Evolutionary conservation across 495 filamentous ascomycete species (phyloP).

Genomic region (Penicillium simplicissimum): DNA sequence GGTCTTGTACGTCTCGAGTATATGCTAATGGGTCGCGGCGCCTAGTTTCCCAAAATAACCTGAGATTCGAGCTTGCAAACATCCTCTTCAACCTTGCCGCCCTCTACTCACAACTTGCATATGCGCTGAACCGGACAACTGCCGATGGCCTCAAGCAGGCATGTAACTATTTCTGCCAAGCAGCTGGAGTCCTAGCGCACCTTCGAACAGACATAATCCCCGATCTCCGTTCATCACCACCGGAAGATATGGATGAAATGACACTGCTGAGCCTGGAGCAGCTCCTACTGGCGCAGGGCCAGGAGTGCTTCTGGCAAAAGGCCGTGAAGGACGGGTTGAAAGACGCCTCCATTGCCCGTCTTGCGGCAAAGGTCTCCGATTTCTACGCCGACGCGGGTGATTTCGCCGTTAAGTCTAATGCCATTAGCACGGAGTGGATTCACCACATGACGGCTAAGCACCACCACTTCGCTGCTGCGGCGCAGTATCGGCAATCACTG

Average conservation of each 20-base stretch:
- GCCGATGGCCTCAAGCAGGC: conserved; percentile 83
- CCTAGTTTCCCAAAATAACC: conserved; percentile 78
- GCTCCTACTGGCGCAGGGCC: conserved; percentile 84
- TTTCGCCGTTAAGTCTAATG: conserved; percentile 80
- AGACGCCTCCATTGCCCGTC: conserved; percentile 84
- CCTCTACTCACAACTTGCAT: conserved; percentile 89
- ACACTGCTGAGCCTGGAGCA: conserved; percentile 82
- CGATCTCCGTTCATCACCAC: conserved; percentile 79
- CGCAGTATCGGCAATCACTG: conserved; percentile 90
- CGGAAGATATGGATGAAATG: conserved; percentile 92
- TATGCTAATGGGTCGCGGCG: not conserved
- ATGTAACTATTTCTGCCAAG: conserved; percentile 87
- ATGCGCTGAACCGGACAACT: conserved; percentile 75
- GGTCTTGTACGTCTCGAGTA: not conserved
- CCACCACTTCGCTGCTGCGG: conserved; percentile 94
- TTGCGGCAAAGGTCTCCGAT: conserved; percentile 91
- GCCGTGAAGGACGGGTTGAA: conserved; percentile 93
- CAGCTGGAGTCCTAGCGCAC: conserved; percentile 80
- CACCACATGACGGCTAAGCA: conserved; percentile 98
- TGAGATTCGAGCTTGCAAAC: conserved; percentile 94
- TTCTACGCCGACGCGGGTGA: conserved; percentile 85
- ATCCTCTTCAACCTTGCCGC: conserved; percentile 90
- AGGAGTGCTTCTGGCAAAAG: conserved; percentile 98
- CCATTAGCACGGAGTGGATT: conserved; percentile 93
- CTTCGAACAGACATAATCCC: conserved; percentile 78